A percentile compares a stretch with the other conserved stretches of the same genome.
Evolutionary conservation across 2,329 filamentous ascomycete genomes (phyloP).

Genomic region (Nectriaceae sp.): DNA sequence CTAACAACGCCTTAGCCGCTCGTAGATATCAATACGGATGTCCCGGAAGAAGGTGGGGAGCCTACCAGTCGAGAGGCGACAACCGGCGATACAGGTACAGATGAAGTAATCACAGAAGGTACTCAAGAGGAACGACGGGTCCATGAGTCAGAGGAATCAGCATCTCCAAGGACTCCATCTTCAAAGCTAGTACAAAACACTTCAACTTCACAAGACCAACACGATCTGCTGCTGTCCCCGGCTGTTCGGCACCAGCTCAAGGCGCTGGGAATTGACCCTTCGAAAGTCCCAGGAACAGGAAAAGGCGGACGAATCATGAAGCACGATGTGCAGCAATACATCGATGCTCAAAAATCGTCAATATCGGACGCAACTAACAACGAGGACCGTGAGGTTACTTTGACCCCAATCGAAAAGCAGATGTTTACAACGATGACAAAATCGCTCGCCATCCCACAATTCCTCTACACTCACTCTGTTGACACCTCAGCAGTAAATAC

Average conservation of each 20-base stretch:
- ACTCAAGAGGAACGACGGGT: no score
- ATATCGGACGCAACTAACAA: no score
- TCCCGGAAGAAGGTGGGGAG: background rate
- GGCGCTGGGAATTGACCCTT: background rate
- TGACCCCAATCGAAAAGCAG: slow-evolving; percentile 4
- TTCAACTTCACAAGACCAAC: background rate
- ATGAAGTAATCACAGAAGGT: no score
- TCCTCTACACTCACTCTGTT: slow-evolving; percentile 13
- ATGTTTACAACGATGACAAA: slow-evolving; percentile 16
- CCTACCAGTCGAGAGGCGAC: no score
- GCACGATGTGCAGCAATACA: slow-evolving; percentile 7
- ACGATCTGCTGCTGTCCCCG: no score
- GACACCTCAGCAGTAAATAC: slow-evolving; percentile 3
- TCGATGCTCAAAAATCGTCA: no score
- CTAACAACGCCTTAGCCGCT: no score
- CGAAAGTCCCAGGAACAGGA: slow-evolving; percentile 1
- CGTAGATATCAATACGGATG: slow-evolving; percentile 7
- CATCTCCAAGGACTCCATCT: no score
- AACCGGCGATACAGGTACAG: no score
- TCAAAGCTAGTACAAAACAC: no score
- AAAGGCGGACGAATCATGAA: slow-evolving; percentile 9
- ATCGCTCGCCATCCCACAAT: slow-evolving; percentile 10
- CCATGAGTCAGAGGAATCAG: no score
- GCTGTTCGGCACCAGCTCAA: slow-evolving; percentile 8
- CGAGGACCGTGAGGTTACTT: background rate